A percentile compares a stretch with the other conserved stretches of the same genome.
These are phyloP conservation scores for Lactifluus echinatus DNA, from an alignment of 768 basidiomycete genomes.

Conservation along the genomic window DNA sequence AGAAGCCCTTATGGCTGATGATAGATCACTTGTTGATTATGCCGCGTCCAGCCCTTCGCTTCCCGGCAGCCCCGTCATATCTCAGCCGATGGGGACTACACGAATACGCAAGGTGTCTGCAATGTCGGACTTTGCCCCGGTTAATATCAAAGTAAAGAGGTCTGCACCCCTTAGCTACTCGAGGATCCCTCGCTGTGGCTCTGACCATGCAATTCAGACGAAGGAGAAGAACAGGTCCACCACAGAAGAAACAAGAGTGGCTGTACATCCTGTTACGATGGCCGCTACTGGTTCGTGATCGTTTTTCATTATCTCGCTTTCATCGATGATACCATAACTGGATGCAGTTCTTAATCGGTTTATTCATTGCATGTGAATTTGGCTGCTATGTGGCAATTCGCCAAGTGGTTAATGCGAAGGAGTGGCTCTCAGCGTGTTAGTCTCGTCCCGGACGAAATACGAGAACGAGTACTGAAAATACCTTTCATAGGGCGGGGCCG, in stretches of 20 bases:
- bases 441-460: background rate
- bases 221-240: constrained; percentile 27
- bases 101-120: constrained; percentile 77
- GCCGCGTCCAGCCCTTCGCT: constrained; percentile 29
- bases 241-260: constrained; percentile 54
- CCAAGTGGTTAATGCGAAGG: constrained; percentile 90
- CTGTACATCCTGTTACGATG: constrained; percentile 73
- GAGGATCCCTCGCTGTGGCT: background rate
- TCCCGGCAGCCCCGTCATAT: constrained; percentile 21
- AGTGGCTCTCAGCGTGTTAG: constrained; percentile 85
- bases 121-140: constrained; percentile 81
- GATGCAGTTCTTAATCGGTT: constrained; percentile 68
- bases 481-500: constrained; percentile 64
- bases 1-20: constrained; percentile 60
- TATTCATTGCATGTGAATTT: constrained; percentile 80
- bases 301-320: background rate
- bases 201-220: constrained; percentile 24
- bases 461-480: background rate
- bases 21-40: constrained; percentile 32
- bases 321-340: background rate
- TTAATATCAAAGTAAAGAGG: constrained; percentile 78
- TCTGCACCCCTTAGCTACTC: constrained; percentile 25
- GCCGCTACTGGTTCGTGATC: constrained; percentile 65
- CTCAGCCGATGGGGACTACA: constrained; percentile 23
- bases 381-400: constrained; percentile 79